Base-by-base conservation (phyloP, 441 rosid genomes). In the Biscutella laevigata region DNA sequence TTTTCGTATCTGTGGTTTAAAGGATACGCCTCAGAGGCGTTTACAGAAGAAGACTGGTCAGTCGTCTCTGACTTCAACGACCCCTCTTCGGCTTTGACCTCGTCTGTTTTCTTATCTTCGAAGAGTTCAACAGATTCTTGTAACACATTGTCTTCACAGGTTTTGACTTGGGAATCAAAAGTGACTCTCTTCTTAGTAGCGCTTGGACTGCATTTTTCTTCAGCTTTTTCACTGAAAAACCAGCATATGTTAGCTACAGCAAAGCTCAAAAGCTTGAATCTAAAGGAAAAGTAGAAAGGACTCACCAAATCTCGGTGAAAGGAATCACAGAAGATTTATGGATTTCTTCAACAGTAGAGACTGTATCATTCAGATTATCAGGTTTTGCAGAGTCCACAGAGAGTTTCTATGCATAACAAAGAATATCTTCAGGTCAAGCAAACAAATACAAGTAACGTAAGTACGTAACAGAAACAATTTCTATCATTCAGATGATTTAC, bases 1-100 rank as follows among this genome's bases (percentile, higher is more conserved):
- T 79, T 88, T 72, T 71, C 75, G 64, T 92, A 92, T 61, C 99
- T 77, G 39, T 81, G 74, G 40, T 62, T 82, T 4, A 82, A 53
- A 61, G 95, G 91, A 60, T 64, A 73, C 15, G 84, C 69, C 2
- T 72, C 77, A 24, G 71, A 30, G 24, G 60, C 28, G 41, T 66
- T 81, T 2, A 78, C 88, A 54, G 84, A 71, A 46, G 72, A 74
- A 61, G 80, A 69, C 38, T 74, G 77, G 41, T 10, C 29, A 45
- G 71, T 35, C 52, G 55, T 75, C 25, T 50, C 73, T 29, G 71
- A 45, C 57, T 70, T 61, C 36, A 54, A 0, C 26, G 50, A 45
- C 10, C 10, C 4, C 21, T 39, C 30, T 24, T 50, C 54, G 2
- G 60, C 5, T 24, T 38, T 15, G n/a, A 20, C 20, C 33, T 57